Conservation (phyloP, 2,329 filamentous ascomycete genomes). For the Alternaria gaisen region DNA sequence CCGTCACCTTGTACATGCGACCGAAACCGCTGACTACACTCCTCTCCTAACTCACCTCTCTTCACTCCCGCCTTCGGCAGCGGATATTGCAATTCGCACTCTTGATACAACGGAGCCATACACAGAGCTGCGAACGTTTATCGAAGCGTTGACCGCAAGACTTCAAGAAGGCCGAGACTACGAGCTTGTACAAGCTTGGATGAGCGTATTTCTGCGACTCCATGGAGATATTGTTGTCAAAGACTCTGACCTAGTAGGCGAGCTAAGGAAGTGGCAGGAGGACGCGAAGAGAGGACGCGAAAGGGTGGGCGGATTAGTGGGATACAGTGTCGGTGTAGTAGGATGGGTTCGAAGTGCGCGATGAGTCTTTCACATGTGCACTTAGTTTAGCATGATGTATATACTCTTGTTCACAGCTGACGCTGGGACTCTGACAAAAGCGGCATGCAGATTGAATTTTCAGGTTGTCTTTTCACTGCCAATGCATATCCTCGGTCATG, state of each 20-base stretch:
- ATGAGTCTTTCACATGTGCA: slow-evolving; percentile 9
- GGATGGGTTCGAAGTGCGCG: slow-evolving; percentile 73
- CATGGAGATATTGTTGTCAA: slow-evolving; percentile 70
- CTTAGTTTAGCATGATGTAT: not conserved
- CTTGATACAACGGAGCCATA: slow-evolving; percentile 63
- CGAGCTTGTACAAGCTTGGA: slow-evolving; percentile 95
- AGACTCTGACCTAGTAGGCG: slow-evolving; percentile 63
- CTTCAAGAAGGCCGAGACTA: slow-evolving; percentile 79
- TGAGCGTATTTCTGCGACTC: slow-evolving; percentile 88
- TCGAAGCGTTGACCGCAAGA: slow-evolving; percentile 77
- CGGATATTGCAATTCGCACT: slow-evolving; percentile 90
- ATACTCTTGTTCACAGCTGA: not conserved
- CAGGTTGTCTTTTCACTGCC: not conserved
- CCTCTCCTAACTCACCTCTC: slow-evolving; percentile 82
- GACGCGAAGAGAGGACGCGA: slow-evolving; percentile 76
- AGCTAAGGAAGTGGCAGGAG: slow-evolving; percentile 73
- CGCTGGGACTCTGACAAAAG: not conserved
- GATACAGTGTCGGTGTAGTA: slow-evolving; percentile 87
- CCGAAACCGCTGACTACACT: slow-evolving; percentile 67
- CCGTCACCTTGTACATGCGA: slow-evolving; percentile 56
- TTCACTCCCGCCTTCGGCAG: slow-evolving; percentile 80
- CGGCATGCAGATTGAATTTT: not conserved
- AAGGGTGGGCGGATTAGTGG: slow-evolving; percentile 78
- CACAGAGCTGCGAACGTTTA: slow-evolving; percentile 81
- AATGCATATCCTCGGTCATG: too few species aligned